phyloP scores from a whole-genome alignment of 2,329 filamentous ascomycete genomes.

The Annulohypoxylon truncatum region DNA sequence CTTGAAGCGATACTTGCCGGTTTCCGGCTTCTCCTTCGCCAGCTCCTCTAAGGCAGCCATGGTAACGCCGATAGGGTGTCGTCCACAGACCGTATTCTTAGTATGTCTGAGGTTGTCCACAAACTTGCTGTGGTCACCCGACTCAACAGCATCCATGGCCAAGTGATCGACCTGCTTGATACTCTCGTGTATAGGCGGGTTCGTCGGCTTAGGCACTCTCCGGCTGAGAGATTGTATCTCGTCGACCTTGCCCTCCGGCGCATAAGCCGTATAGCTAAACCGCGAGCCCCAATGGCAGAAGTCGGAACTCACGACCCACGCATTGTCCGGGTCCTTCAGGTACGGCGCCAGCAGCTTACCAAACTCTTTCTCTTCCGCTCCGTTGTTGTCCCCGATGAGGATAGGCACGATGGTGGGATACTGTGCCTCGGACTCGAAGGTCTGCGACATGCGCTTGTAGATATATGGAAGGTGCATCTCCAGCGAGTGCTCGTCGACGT shows the following conservation, averaged over 20 bases:
- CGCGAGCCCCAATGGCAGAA: conserved; percentile 95
- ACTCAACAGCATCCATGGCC: conserved; percentile 87
- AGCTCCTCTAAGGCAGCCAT: conserved; percentile 87
- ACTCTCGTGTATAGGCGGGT: conserved; percentile 79
- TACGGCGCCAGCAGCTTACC: conserved; percentile 82
- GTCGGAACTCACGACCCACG: conserved; percentile 92
- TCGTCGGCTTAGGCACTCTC: conserved; percentile 51
- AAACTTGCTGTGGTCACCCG: conserved; percentile 78
- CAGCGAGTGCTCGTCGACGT: conserved; percentile 89
- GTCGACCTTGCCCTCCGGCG: conserved; percentile 54
- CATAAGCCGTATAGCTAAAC: conserved; percentile 87
- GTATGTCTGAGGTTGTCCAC: conserved; percentile 76
- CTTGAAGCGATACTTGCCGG: conserved; percentile 69
- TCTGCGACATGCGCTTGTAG: conserved; percentile 75
- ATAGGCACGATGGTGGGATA: conserved; percentile 86
- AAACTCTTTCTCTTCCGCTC: conserved; percentile 72
- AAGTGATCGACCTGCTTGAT: conserved; percentile 83
- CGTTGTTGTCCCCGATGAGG: conserved; percentile 80
- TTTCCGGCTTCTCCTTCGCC: conserved; percentile 54
- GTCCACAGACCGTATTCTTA: conserved; percentile 91
- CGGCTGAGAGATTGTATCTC: conserved; percentile 55
- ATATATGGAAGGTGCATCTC: conserved; percentile 98
- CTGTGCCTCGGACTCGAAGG: conserved; percentile 60
- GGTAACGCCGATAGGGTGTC: conserved; percentile 92
- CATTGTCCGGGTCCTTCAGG: conserved; percentile 77